Base-by-base conservation (phyloP, 139 green algal species). In the Auxenochlorella pyrenoidosa region DNA sequence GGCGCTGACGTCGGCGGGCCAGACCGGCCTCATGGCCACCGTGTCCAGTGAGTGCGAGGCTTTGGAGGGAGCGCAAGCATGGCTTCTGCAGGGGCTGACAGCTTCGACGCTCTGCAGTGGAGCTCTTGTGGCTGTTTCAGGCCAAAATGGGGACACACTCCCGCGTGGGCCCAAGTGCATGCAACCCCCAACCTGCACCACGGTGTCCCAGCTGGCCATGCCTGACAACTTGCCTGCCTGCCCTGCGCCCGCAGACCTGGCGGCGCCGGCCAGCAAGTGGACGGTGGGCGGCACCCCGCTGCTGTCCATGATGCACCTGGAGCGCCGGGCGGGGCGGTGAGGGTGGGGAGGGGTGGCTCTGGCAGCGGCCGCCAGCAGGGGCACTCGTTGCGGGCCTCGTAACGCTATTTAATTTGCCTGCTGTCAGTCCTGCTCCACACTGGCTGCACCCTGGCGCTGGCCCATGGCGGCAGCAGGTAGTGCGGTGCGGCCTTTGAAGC, bases 21-120 rank as follows among this genome's bases (percentile, higher is more conserved):
- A 88, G 68, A 95, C 92, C 12, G 94, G 94, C 16, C 79, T 95
- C 54, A 96, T 96, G 88, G 92, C 92, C 43, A 91, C 89, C 1
- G 79, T 94, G 68, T 87, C 66, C 34, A 78, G 78, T 71, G 51
- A 83, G 78, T 36, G 47, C 8, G 47, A 12, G 47, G 47, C 47
- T 58, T n/a, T n/a, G n/a, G n/a, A n/a, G n/a, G n/a, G n/a, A n/a
- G n/a, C n/a, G n/a, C n/a, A n/a, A n/a, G n/a, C n/a, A n/a, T n/a
- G n/a, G n/a, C n/a, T n/a, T n/a, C n/a, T n/a, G n/a, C n/a, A n/a
- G n/a, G n/a, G n/a, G n/a, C n/a, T n/a, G n/a, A n/a, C n/a, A n/a
- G n/a, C n/a, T n/a, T n/a, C n/a, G n/a, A n/a, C n/a, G n/a, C n/a
- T n/a, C n/a, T n/a, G n/a, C n/a, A n/a, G n/a, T n/a, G n/a, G n/a